Evolutionary conservation across 257 asterid genomes (phyloP).

Genomic region (Nicotiana knightiana): DNA sequence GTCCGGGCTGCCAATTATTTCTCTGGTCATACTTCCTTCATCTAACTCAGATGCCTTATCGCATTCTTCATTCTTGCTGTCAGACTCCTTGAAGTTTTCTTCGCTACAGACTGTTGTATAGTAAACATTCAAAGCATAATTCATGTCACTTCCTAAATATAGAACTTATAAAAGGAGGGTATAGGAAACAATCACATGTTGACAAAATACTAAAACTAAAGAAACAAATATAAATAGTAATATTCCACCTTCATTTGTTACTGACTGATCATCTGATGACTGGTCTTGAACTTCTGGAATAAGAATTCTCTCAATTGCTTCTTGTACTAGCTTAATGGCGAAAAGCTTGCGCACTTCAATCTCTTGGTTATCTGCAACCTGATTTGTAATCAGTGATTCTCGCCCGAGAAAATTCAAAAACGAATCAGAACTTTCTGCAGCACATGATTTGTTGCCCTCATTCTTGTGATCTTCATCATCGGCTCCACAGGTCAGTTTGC

Average conservation of each 20-base stretch:
- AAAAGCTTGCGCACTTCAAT: conserved; percentile 50
- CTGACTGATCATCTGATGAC: conserved; percentile 53
- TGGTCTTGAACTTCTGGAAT: conserved; percentile 89
- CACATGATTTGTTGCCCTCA: conserved; percentile 8
- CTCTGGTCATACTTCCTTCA: background rate
- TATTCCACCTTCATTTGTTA: conserved; percentile 35
- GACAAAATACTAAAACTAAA: background rate
- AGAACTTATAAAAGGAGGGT: background rate
- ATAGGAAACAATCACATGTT: background rate
- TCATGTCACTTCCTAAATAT: background rate
- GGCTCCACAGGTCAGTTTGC: background rate
- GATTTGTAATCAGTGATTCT: conserved; percentile 13
- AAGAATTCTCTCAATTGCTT: conserved; percentile 91
- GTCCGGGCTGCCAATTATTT: background rate
- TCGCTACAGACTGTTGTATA: background rate
- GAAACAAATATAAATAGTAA: conserved; percentile 35
- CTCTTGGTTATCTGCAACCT: conserved; percentile 39
- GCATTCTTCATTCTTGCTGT: background rate
- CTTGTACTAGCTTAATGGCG: conserved; percentile 79
- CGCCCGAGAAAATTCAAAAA: conserved; percentile 16
- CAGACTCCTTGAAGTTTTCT: background rate
- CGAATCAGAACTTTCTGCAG: conserved; percentile 15
- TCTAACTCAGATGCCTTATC: background rate
- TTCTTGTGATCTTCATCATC: conserved; percentile 18
- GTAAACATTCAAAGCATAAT: background rate